phyloP scores from a whole-genome alignment of 2,329 filamentous ascomycete species.

The Fonsecaea pedrosoi region DNA sequence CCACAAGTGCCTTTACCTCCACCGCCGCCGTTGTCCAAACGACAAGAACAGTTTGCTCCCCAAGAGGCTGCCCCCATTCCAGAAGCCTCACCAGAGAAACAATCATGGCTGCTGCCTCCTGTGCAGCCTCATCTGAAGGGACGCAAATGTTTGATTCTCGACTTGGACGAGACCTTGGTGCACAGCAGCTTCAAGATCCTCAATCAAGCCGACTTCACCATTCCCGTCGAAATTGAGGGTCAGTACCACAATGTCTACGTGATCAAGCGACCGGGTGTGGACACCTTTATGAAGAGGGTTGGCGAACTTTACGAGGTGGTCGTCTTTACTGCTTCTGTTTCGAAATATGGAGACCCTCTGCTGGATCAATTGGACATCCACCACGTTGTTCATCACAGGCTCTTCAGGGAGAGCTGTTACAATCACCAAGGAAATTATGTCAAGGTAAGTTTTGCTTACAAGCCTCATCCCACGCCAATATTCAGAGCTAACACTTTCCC shows the following conservation, averaged over 20 bases:
- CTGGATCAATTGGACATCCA: slow-evolving; percentile 97
- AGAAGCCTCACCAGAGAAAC: slow-evolving; percentile 54
- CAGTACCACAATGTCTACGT: slow-evolving; percentile 99
- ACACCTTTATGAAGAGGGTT: slow-evolving; percentile 98
- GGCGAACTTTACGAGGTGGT: slow-evolving; percentile 98
- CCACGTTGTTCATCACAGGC: slow-evolving; percentile 89
- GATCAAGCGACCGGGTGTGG: slow-evolving; percentile 97
- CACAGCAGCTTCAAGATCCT: slow-evolving; percentile 99
- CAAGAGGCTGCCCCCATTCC: slow-evolving; percentile 53
- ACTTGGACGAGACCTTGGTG: slow-evolving; percentile 94
- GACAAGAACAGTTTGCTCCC: slow-evolving; percentile 48
- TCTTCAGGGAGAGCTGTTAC: slow-evolving; percentile 98
- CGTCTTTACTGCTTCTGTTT: slow-evolving; percentile 97
- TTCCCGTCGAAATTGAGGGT: slow-evolving; percentile 97
- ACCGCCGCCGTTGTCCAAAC: slow-evolving; percentile 60
- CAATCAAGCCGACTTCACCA: slow-evolving; percentile 97
- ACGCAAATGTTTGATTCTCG: slow-evolving; percentile 91
- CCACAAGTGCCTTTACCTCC: slow-evolving; percentile 61
- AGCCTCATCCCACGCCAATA: background rate
- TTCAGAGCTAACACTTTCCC: background rate
- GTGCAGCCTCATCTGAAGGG: slow-evolving; percentile 79
- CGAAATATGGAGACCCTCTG: slow-evolving; percentile 97
- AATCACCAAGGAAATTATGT: slow-evolving; percentile 99
- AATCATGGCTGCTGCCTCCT: slow-evolving; percentile 80
- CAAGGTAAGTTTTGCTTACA: slow-evolving; percentile 61